Evolutionary conservation across 768 basidiomycete species (phyloP), one percentile per base, ranked within the genome.

Genomic region (Cyclocybe aegerita): DNA sequence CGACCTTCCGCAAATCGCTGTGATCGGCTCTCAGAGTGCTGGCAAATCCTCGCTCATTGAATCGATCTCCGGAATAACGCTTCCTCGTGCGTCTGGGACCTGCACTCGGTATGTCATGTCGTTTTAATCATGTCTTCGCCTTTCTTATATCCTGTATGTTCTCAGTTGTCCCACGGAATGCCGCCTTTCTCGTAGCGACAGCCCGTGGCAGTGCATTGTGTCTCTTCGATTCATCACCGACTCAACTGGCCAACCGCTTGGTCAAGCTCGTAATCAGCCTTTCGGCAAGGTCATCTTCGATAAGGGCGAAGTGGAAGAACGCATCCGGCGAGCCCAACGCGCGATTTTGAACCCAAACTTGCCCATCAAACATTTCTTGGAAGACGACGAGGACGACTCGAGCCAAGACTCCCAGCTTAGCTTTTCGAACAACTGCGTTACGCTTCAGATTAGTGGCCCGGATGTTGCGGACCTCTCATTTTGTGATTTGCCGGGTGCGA

Each of bases 11-110:
- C 79, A 82, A 54, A 88, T 90, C 31, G 83, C 81, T 0, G 88
- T 89, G 36, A 78, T 88, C 12, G 88, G 88, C 0, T 77, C 74
- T 2, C 88, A 90, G 55, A 86, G 82, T 38, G 85, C 85, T 0
- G 88, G 88, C 0, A 90, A 90, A 58, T 88, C 86, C 0, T 90
- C 88, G 0, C 73, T 90, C 4, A 89, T 90, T 8, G 88, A 90
- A 56, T 79, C 85, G 0, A 88, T 90, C 39, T 87, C 86, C 0
- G 85, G 87, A 0, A 80, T 90, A 11, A 85, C 78, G 0, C 68
- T 90, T 0, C 87, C 87, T 17, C 76, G 86, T 9, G 84, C 83
- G 0, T 71, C 80, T n/a, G 88, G 88, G 0, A 89, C 88, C 0
- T 90, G 88, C 52, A 91, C 88, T 1, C 74, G 88, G 88, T 83